A percentile compares a stretch with the other conserved stretches of the same genome.
Conservation (phyloP, 2,329 filamentous ascomycete species). For the Scortechinia acanthostroma region DNA sequence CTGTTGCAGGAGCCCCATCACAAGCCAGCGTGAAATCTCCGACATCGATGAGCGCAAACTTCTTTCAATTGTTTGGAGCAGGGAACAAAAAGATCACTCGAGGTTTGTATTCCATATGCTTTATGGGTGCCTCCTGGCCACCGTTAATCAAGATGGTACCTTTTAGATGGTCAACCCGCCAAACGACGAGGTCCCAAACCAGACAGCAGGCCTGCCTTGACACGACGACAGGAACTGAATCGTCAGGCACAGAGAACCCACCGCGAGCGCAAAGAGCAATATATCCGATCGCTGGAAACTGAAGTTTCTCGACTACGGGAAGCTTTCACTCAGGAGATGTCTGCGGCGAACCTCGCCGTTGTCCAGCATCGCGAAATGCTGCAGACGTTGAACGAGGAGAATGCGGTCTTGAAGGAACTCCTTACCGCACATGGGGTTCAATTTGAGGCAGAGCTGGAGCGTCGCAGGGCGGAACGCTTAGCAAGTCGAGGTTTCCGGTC, state of each 20-base stretch:
- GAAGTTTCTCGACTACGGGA: conserved; percentile 86
- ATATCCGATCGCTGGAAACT: conserved; percentile 88
- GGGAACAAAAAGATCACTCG: conserved; percentile 1
- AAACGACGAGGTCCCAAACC: conserved; percentile 93
- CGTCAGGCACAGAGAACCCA: conserved; percentile 94
- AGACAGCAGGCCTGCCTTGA: conserved; percentile 89
- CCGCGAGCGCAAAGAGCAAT: conserved; percentile 90
- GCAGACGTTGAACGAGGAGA: conserved; percentile 40
- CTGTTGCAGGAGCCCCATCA: not conserved
- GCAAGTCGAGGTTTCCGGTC: not conserved
- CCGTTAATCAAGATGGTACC: not conserved
- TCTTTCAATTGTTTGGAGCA: not conserved
- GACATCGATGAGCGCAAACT: not conserved
- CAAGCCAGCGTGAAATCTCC: not conserved
- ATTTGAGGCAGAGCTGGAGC: conserved; percentile 37
- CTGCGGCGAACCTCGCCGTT: conserved; percentile 69
- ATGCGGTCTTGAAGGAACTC: conserved; percentile 29
- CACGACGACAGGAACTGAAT: conserved; percentile 86
- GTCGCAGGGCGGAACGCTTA: conserved; percentile 12
- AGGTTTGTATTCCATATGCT: too few relatives aligned
- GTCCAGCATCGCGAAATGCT: conserved; percentile 76
- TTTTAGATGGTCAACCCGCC: conserved; percentile 70
- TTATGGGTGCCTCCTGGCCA: too few relatives aligned
- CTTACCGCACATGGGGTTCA: conserved; percentile 49
- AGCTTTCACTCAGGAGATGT: conserved; percentile 65